These are phyloP conservation scores for Neurospora sublineolata DNA, from an alignment of 495 filamentous ascomycete species.

Conservation along the genomic window DNA sequence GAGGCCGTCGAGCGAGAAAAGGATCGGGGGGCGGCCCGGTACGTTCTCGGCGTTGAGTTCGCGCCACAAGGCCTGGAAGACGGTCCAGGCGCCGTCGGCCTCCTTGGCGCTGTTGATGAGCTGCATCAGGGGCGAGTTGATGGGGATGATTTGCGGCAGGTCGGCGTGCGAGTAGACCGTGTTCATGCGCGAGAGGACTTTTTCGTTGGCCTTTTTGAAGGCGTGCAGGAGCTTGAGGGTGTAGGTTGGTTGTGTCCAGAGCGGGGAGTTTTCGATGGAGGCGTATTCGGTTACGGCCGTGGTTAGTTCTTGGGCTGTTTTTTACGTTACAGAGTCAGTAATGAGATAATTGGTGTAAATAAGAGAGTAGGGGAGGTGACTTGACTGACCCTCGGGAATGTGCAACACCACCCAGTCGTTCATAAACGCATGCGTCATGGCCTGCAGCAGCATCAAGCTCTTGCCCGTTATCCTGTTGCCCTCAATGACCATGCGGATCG, in stretches of 20 bases:
- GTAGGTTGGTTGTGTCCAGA: conserved; percentile 68
- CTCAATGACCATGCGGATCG: conserved; percentile 54
- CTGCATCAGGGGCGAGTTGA: conserved; percentile 51
- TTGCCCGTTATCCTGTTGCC: conserved; percentile 71
- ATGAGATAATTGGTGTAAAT: too few species aligned
- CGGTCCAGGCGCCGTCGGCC: conserved; percentile 60
- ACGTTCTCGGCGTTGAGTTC: conserved; percentile 50
- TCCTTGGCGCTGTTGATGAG: conserved; percentile 65
- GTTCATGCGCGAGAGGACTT: conserved; percentile 45
- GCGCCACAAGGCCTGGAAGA: conserved; percentile 70
- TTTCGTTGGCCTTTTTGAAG: conserved; percentile 61
- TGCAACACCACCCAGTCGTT: conserved; percentile 83
- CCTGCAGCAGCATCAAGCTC: conserved; percentile 75
- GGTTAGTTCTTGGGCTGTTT: conserved; percentile 66
- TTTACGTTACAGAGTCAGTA: too few species aligned
- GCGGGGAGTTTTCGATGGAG: conserved; percentile 43
- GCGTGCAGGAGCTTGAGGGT: conserved; percentile 57
- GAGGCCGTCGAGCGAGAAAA: conserved; percentile 69
- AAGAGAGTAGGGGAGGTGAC: too few species aligned
- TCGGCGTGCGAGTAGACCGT: conserved; percentile 50
- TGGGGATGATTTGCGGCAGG: conserved; percentile 42
- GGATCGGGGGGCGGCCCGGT: conserved; percentile 60
- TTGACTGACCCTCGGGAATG: conserved; percentile 91
- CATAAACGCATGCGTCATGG: conserved; percentile 67
- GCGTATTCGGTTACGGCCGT: conserved; percentile 70